Evolutionary conservation across 495 filamentous ascomycete species (phyloP).

Genomic region (Aspergillus funiculosus): DNA sequence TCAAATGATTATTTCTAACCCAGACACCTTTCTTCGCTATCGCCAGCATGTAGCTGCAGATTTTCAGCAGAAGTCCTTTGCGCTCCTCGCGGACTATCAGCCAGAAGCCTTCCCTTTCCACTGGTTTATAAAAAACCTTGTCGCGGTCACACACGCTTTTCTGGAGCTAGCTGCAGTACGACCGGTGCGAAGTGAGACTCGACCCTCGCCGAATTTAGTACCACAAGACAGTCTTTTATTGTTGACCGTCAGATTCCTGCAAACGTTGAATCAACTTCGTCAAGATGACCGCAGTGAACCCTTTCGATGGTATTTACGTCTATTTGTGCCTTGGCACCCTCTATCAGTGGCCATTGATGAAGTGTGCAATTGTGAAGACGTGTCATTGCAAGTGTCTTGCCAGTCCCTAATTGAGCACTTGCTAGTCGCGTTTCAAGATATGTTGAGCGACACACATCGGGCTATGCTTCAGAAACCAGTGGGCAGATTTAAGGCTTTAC

Average conservation of each 20-base stretch:
- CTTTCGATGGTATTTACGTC: constrained; percentile 37
- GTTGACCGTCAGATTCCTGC: constrained; percentile 30
- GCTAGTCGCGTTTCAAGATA: no score
- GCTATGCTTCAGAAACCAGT: no score
- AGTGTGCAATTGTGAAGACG: neutral
- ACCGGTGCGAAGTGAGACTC: constrained; percentile 22
- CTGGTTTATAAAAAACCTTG: constrained; percentile 22
- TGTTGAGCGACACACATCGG: no score
- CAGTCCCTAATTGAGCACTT: no score
- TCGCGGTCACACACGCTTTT: constrained; percentile 23
- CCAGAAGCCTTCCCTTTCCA: constrained; percentile 26
- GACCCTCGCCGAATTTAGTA: constrained; percentile 14
- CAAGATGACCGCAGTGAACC: constrained; percentile 21
- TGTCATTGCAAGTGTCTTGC: neutral
- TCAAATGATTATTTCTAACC: constrained; percentile 19
- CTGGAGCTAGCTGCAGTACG: constrained; percentile 32
- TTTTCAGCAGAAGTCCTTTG: constrained; percentile 24
- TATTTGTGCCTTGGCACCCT: constrained; percentile 45
- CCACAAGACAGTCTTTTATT: constrained; percentile 25
- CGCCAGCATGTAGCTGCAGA: constrained; percentile 26
- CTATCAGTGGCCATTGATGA: constrained; percentile 43
- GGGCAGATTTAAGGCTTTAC: no score
- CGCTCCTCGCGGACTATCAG: constrained; percentile 21
- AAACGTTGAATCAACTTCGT: constrained; percentile 18
- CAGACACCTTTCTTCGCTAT: constrained; percentile 20